These are phyloP conservation scores for Saitozyma podzolica DNA, from an alignment of 768 basidiomycete genomes.

Conservation along the genomic window DNA sequence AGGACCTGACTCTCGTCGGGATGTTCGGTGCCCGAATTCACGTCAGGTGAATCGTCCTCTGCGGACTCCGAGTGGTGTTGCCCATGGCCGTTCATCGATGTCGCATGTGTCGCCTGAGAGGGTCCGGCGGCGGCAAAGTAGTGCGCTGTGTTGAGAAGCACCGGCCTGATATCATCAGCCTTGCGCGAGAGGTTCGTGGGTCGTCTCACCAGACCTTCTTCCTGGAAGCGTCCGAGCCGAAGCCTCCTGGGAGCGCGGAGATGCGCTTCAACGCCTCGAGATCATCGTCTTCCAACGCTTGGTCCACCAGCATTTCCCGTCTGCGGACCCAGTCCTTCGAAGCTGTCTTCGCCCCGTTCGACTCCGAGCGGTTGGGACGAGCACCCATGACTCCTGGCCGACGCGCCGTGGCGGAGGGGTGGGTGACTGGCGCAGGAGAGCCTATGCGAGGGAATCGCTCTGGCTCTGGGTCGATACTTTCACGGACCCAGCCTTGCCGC, in stretches of 20 bases:
- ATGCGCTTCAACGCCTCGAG: slow-evolving; percentile 32
- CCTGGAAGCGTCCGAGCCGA: slow-evolving; percentile 44
- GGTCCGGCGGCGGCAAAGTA: slow-evolving; percentile 11
- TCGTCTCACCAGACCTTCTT: slow-evolving; percentile 47
- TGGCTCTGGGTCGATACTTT: too few relatives aligned
- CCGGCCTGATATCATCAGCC: slow-evolving; percentile 10
- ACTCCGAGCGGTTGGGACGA: too few relatives aligned
- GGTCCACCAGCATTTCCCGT: slow-evolving; percentile 32
- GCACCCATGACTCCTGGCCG: too few relatives aligned
- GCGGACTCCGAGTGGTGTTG: background rate
- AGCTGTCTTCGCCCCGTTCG: background rate
- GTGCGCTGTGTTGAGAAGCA: slow-evolving; percentile 17
- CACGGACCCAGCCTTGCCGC: too few relatives aligned
- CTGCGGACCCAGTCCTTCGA: slow-evolving; percentile 22
- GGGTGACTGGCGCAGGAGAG: background rate
- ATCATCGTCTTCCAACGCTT: slow-evolving; percentile 40
- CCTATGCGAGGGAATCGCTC: background rate
- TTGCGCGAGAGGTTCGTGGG: background rate
- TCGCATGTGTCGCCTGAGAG: background rate
- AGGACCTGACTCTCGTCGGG: slow-evolving; percentile 80
- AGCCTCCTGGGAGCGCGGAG: slow-evolving; percentile 49
- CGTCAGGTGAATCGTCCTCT: background rate
- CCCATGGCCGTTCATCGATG: background rate
- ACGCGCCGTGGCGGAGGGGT: background rate
- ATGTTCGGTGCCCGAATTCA: slow-evolving; percentile 14